These are phyloP conservation scores for Tricholoma terreum DNA, from an alignment of 768 basidiomycete species.

Conservation along the genomic window DNA sequence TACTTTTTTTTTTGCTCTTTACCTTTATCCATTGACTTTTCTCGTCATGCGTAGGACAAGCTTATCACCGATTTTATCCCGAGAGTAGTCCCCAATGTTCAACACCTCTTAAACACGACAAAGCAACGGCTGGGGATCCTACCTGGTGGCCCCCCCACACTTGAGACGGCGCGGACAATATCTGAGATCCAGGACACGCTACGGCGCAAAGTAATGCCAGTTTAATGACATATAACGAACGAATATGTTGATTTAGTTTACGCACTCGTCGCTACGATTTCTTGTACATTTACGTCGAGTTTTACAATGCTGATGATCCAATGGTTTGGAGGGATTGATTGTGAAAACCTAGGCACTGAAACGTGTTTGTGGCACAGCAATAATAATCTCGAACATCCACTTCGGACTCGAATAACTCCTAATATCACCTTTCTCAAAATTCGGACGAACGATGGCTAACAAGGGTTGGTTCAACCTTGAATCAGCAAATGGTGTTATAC, in stretches of 20 bases:
- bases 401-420: not conserved
- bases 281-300: not conserved
- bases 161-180: constrained; percentile 68
- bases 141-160: constrained; percentile 63
- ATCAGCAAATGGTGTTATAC: constrained; percentile 54
- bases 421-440: not conserved
- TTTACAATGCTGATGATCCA: not conserved
- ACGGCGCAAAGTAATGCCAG: constrained; percentile 37
- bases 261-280: not conserved
- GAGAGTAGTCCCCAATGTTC: constrained; percentile 77
- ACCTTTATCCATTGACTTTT: constrained; percentile 4
- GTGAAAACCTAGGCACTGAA: not conserved
- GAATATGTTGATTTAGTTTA: not conserved
- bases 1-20: constrained; percentile 28
- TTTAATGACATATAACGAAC: constrained; percentile 9
- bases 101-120: constrained; percentile 70
- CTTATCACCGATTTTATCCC: constrained; percentile 80
- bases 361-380: not conserved
- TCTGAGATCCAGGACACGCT: constrained; percentile 75
- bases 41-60: constrained; percentile 51
- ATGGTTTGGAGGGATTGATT: not conserved
- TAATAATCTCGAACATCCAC: not conserved
- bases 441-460: constrained; percentile 39
- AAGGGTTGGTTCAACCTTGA: constrained; percentile 91
- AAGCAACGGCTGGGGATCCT: constrained; percentile 78